Percentiles rank a stretch among this genome's conserved stretches.
phyloP scores from a whole-genome alignment of 768 basidiomycete species.

The Tremella mesenterica region DNA sequence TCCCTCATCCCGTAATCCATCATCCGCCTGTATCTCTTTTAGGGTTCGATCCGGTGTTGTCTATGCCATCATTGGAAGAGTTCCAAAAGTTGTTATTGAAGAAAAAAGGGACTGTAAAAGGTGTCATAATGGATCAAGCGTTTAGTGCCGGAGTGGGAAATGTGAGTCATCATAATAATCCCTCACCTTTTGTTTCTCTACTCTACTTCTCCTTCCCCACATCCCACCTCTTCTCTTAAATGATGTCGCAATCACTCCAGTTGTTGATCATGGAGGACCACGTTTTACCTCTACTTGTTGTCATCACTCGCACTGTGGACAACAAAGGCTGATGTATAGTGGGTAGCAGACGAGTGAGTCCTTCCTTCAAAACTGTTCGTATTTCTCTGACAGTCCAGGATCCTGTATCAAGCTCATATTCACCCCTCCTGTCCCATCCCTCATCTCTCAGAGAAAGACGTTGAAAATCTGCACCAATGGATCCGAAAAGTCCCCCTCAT shows the following conservation, averaged over 20 bases:
- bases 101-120: conserved; percentile 61
- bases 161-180: conserved; percentile 19
- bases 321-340: conserved; percentile 34
- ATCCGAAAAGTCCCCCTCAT: conserved; percentile 53
- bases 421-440: conserved; percentile 65
- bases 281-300: neutral
- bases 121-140: conserved; percentile 66
- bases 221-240: neutral
- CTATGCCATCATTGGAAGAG: conserved; percentile 54
- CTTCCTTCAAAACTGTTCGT: neutral
- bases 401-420: conserved; percentile 63
- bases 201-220: neutral
- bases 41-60: conserved; percentile 68
- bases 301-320: neutral
- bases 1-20: conserved; percentile 49
- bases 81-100: conserved; percentile 52
- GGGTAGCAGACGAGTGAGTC: conserved; percentile 58
- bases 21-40: conserved; percentile 65
- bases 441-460: conserved; percentile 51
- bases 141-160: conserved; percentile 76
- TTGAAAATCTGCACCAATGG: conserved; percentile 52
- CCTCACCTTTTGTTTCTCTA: neutral
- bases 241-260: neutral
- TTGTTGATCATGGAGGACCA: neutral
- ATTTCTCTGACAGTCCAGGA: conserved; percentile 51